Percentiles rank a stretch among this genome's conserved stretches.
Evolutionary conservation across 176 grass and related monocot genomes (phyloP).

Genomic region (Oryza meridionalis): DNA sequence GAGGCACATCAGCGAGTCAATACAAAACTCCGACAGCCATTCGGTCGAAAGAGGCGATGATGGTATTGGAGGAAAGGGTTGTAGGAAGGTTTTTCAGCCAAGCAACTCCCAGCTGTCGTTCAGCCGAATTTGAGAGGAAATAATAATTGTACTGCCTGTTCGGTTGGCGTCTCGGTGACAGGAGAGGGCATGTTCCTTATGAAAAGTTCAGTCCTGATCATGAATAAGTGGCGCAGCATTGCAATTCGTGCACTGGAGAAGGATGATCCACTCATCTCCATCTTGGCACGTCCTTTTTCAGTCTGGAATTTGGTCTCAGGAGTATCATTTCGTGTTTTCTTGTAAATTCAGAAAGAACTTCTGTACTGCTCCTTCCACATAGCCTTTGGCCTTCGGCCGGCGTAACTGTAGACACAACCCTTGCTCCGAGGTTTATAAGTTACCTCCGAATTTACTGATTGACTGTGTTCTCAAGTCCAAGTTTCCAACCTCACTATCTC

Average conservation of each 20-base stretch:
- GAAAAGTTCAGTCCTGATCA: neutral
- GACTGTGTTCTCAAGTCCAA: no score
- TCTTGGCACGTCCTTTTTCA: neutral
- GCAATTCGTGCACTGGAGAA: neutral
- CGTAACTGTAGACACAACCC: no score
- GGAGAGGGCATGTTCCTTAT: neutral
- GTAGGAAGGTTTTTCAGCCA: neutral
- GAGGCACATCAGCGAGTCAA: constrained; percentile 17
- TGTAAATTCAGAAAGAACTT: no score
- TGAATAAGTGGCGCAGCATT: neutral
- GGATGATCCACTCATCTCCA: neutral
- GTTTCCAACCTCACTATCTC: no score
- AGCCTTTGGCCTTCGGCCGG: no score
- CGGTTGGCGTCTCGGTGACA: neutral
- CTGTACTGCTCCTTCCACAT: no score
- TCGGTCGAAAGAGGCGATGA: neutral
- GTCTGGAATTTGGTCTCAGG: no score
- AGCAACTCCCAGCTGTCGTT: neutral
- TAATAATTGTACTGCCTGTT: neutral
- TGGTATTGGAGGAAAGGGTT: constrained; percentile 30
- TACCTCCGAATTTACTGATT: no score
- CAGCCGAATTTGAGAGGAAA: neutral
- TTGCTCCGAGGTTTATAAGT: no score
- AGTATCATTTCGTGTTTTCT: no score
- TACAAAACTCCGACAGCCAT: constrained; percentile 25